Base-by-base conservation (phyloP, 2,329 filamentous ascomycete genomes). In the Aspergillus cejpii region DNA sequence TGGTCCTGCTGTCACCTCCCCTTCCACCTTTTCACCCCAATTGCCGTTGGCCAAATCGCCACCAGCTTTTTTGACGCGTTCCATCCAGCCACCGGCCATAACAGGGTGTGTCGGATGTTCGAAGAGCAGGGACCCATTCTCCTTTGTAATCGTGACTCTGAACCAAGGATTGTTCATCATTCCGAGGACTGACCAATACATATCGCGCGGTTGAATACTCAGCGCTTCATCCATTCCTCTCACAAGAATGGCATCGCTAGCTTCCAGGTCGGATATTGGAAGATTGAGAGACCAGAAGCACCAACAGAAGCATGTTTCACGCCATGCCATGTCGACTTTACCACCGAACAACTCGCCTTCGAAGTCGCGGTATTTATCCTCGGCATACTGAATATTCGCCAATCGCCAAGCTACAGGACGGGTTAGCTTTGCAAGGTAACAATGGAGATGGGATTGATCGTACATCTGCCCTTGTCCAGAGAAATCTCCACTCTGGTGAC, bases 131-230 rank as follows among this genome's bases (percentile, higher is more conserved):
- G 61, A 66, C 12, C 78, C 73, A 0, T 73, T 74, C 48, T 90
- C 82, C 44, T 81, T 82, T 41, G 80, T 78, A 43, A 96, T 85
- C 1, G 82, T 79, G 1, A 96, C 78, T 4, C 90, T 77, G 64
- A 85, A 96, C 90, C 90, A 96, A 0, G 87, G 86, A 57, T 95
- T 95, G 68, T 95, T 95, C 90, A 96, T 95, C 90, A 96, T 96
- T 0, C 90, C 89, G 29, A 95, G 71, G 2, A 94, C 88, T 48
- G 81, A 89, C 90, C 90, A 96, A 69, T 95, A 95, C 87, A 95
- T 92, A 58, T 96, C 90, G 49, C 87, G 77, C 3, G 90, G 90
- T 62, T 94, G 88, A 0, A 87, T 73, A 65, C 85, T 87, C 79
- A 95, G 84, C 43, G 83, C 79, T 53, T 95, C 90, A 55, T 96